phyloP scores from a whole-genome alignment of 108 stramenopile genomes.

The Aurantiochytrium sp. region DNA sequence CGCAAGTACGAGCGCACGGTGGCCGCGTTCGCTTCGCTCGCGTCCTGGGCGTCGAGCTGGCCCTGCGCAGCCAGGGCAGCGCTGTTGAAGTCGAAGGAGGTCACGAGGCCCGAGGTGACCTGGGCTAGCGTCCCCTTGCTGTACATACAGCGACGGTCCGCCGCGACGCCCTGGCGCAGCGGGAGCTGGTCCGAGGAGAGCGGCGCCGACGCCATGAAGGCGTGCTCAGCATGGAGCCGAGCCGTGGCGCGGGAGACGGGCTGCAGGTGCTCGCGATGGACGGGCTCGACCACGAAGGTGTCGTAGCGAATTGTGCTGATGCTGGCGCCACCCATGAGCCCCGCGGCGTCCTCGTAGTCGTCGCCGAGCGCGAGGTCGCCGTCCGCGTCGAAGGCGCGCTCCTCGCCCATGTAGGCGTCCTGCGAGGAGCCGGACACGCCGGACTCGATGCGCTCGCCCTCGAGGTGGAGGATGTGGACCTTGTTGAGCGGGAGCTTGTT shows the following conservation, averaged over 20 bases:
- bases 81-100: background rate
- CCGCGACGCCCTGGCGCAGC: background rate
- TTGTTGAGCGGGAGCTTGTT: background rate
- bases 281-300: background rate
- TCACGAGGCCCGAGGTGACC: background rate
- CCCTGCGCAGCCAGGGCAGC: background rate
- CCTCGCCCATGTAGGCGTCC: background rate
- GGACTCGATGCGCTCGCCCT: background rate
- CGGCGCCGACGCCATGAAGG: background rate
- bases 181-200: background rate
- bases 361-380: background rate
- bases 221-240: conserved; percentile 1
- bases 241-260: background rate
- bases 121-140: conserved; percentile 11
- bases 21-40: background rate
- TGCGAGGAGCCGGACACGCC: background rate
- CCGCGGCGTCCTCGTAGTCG: too few relatives aligned
- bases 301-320: background rate
- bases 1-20: background rate
- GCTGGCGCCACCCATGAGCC: too few relatives aligned
- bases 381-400: background rate
- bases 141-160: background rate
- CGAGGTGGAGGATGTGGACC: background rate
- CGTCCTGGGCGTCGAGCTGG: background rate
- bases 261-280: background rate